Base-by-base conservation (phyloP, 2,329 filamentous ascomycete species). In the Rhynchosporium agropyri region DNA sequence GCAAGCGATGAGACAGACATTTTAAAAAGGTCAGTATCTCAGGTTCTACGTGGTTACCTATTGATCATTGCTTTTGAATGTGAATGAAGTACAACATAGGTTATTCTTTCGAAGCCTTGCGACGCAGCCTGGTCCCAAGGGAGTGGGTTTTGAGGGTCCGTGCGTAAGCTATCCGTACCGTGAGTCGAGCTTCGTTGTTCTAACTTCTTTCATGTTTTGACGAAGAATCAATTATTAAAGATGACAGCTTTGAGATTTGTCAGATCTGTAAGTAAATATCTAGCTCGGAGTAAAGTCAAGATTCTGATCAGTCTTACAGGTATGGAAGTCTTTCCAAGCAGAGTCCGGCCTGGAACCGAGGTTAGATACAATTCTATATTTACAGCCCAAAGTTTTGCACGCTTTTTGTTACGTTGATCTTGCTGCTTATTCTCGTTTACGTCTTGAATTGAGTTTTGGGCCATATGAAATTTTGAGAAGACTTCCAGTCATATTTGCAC, bases 281-380 rank as follows among this genome's bases (percentile, higher is more conserved):
- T 36, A 4, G 8, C 15, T n/a, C 4, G 28, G 10, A 9, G 15
- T 53, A 15, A 38, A 43, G 38, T 20, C 20, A 9, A 38, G 28
- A 28, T 13, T 48, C 65, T 62, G 46, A 63, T 38, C 31, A 65
- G 69, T 76, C 20, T 46, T 12, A n/a, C 55, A 95, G 91, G 91
- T 96, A 53, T 84, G 92, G 80, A 89, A 90, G 75, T 93, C 91
- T 1, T 97, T 97, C 76, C 71, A 74, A 64, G 72, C 70, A 57
- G 90, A 91, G 67, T 97, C 92, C 4, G 93, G 93, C 6, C 79
- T 98, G 26, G 94, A 97, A 76, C 92, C 92, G 75, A 90, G 90
- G 93, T 96, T 74, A 71, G 78, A 53, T 53, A 33, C 13, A 46
- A 28, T 48, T 31, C 60, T 55, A 45, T 43, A 20, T 60, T 50